These are phyloP conservation scores for Raphidocelis subcapitata DNA, from an alignment of 139 green algal species.

Conservation along the genomic window DNA sequence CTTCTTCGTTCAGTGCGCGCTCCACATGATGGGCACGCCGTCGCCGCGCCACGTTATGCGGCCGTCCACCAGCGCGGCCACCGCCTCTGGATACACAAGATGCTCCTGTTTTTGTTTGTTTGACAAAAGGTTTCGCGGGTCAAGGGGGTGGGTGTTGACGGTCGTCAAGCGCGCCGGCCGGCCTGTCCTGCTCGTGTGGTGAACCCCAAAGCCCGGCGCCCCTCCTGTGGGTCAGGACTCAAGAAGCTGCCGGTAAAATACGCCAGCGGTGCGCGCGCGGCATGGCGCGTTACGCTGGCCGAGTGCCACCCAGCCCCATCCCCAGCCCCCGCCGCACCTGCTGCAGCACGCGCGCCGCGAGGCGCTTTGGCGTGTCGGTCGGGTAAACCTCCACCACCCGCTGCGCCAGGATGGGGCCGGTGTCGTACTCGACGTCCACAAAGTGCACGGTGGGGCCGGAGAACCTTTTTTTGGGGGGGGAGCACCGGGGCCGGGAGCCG, in stretches of 20 bases:
- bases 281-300: too few relatives aligned
- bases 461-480: too few relatives aligned
- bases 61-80: constrained; percentile 87
- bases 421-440: constrained; percentile 97
- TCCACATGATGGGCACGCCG: constrained; percentile 79
- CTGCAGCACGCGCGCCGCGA: constrained; percentile 86
- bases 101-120: constrained; percentile 86
- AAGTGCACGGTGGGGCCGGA: constrained; percentile 96
- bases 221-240: too few relatives aligned
- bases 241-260: too few relatives aligned
- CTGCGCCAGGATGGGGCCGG: constrained; percentile 93
- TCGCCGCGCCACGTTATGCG: constrained; percentile 89
- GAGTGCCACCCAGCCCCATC: too few relatives aligned
- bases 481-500: too few relatives aligned
- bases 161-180: too few relatives aligned
- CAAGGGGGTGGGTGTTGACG: too few relatives aligned
- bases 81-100: constrained; percentile 84
- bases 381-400: constrained; percentile 82
- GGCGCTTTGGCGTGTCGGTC: constrained; percentile 71
- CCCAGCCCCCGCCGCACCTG: constrained; percentile 51
- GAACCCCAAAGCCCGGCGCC: too few relatives aligned
- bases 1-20: constrained; percentile 37
- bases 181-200: too few relatives aligned
- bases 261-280: too few relatives aligned
- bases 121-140: too few relatives aligned